These are phyloP conservation scores for Taxawa tesnikishii DNA, from an alignment of 2,329 filamentous ascomycete genomes.

Conservation along the genomic window DNA sequence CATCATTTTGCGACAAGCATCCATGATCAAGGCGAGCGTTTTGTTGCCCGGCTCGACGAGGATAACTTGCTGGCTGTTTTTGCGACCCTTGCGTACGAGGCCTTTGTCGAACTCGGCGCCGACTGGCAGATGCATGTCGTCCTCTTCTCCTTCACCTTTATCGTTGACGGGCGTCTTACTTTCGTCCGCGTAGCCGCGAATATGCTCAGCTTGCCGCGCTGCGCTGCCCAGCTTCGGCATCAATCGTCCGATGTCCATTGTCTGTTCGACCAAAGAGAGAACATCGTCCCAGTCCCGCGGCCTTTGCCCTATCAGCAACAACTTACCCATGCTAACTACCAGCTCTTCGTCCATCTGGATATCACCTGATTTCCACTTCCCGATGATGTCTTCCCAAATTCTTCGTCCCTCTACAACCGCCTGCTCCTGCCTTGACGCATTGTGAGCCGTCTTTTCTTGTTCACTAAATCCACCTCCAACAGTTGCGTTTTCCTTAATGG, in stretches of 20 bases:
- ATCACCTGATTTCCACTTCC: conserved; percentile 61
- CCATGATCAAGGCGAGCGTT: conserved; percentile 56
- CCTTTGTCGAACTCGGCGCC: conserved; percentile 1
- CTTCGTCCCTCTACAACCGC: conserved; percentile 55
- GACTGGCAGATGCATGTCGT: conserved; percentile 3
- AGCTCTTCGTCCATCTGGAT: conserved; percentile 66
- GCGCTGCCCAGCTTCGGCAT: conserved; percentile 22
- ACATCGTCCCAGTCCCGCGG: conserved; percentile 57
- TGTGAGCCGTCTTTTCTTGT: conserved; percentile 15
- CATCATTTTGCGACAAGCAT: conserved; percentile 48
- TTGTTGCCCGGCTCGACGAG: conserved; percentile 39
- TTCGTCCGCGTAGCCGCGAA: conserved; percentile 9
- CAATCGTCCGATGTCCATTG: conserved; percentile 60
- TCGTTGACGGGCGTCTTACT: too few species aligned
- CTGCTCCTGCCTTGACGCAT: conserved; percentile 21
- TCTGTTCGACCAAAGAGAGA: conserved; percentile 65
- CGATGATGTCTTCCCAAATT: conserved; percentile 70
- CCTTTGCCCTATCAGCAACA: conserved; percentile 54
- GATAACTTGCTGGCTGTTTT: conserved; percentile 3
- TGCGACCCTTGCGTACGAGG: neutral
- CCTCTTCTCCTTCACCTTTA: conserved; percentile 6
- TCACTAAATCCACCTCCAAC: conserved; percentile 11
- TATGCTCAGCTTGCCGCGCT: conserved; percentile 15
- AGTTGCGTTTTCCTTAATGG: conserved; percentile 42
- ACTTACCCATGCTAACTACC: conserved; percentile 66